Base-by-base conservation (phyloP, 345 rosid species). In the Camelina sativa region DNA sequence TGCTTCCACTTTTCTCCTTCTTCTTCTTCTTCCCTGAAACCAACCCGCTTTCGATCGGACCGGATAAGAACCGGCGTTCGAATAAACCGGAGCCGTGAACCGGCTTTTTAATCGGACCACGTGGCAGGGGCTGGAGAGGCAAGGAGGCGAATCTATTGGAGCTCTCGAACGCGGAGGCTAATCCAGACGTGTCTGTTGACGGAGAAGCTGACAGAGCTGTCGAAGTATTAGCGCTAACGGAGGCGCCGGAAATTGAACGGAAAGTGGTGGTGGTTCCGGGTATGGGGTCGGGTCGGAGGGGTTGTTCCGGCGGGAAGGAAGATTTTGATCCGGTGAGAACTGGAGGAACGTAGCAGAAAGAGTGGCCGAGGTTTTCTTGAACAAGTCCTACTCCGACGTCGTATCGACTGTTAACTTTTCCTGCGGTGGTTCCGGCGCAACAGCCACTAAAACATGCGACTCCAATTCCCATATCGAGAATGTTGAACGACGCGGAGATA, bases 221-320 rank as follows among this genome's bases (percentile, higher is more conserved):
- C 1, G 97, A 87, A 17, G 86, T 74, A 85, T 95, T 95, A 74
- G 99, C 98, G 71, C 99, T 85, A 65, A 92, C 85, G 13, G 97
- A 95, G 16, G 99, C 99, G 40, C 99, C 99, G 78, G 99, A 89
- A 52, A 95, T 92, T 37, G 96, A 70, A 16, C 88, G 86, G 79
- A 92, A 88, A 23, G 92, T 85, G 25, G 90, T 81, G 46, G 74
- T 72, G 6, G 72, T 57, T 69, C 55, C 84, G 71, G 35, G 88
- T 73, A 74, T 79, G 81, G 74, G 84, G 10, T 81, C 83, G 13
- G 79, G 58, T 40, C 71, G 82, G 30, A 83, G 86, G 12, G 93
- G 76, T 4, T 79, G 78, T 47, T 77, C 75, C 0, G 62, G 67
- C 41, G 66, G 72, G 41, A 54, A 68, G 32, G 75, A 35, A 11